A percentile compares a stretch with the other conserved stretches of the same genome.
These are phyloP conservation scores for Sporothrix globosa DNA, from an alignment of 2,329 filamentous ascomycete genomes.

Conservation along the genomic window DNA sequence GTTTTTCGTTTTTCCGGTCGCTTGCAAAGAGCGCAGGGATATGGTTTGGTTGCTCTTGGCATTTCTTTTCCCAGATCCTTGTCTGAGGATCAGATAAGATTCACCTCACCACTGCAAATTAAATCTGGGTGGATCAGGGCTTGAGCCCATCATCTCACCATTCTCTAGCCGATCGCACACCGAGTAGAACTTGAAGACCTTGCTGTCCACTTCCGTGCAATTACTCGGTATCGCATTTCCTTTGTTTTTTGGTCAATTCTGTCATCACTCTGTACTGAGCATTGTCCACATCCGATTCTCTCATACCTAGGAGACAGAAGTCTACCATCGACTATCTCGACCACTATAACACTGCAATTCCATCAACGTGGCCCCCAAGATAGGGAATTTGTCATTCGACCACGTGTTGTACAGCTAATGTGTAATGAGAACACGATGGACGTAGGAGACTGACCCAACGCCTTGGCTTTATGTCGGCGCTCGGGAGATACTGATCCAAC, in stretches of 20 bases:
- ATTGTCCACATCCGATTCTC: neutral
- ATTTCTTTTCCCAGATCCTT: neutral
- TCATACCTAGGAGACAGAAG: neutral
- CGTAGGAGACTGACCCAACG: neutral
- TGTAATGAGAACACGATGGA: neutral
- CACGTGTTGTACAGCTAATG: conserved; percentile 1
- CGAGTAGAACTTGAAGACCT: neutral
- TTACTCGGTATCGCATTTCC: no score
- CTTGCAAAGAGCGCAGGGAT: neutral
- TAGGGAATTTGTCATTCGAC: conserved; percentile 7
- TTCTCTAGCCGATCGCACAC: conserved; percentile 5
- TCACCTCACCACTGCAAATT: conserved; percentile 7
- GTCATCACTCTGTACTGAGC: neutral
- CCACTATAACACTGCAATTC: neutral
- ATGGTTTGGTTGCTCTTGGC: neutral
- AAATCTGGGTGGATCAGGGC: conserved; percentile 18
- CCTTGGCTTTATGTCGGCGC: neutral
- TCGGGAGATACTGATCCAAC: neutral
- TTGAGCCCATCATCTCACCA: neutral
- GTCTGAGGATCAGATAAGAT: conserved; percentile 29
- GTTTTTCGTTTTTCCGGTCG: neutral
- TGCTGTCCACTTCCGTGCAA: neutral
- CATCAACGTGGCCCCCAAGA: conserved; percentile 5
- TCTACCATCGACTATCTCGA: neutral
- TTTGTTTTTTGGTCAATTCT: neutral